Conservation (phyloP, 176 grass and related monocot species). For the Musa acuminata region DNA sequence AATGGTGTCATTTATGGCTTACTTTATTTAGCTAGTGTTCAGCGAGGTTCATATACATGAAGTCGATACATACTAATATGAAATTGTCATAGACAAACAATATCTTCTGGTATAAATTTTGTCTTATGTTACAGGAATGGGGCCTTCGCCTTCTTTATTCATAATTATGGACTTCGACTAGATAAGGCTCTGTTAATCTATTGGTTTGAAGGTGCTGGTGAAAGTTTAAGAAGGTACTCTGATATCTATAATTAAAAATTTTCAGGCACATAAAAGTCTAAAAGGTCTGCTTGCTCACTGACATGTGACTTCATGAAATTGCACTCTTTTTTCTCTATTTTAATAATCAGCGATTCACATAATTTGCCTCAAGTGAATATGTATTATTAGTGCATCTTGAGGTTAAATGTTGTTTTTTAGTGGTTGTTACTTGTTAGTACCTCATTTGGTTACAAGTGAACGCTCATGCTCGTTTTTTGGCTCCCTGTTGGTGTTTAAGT, state of each 20-base stretch:
- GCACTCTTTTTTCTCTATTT: constrained; percentile 4
- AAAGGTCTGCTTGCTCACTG: not conserved
- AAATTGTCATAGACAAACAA: not conserved
- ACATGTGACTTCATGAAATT: no score
- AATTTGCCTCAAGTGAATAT: not conserved
- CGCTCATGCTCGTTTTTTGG: not conserved
- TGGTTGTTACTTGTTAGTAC: not conserved
- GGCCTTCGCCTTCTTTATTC: constrained; percentile 53
- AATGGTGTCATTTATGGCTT: not conserved
- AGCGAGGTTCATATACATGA: no score
- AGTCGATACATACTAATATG: not conserved
- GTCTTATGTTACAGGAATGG: constrained; percentile 36
- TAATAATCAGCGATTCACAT: not conserved
- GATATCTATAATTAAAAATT: not conserved
- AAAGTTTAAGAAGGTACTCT: constrained; percentile 64
- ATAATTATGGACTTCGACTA: constrained; percentile 58
- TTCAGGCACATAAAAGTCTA: not conserved
- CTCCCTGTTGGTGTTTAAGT: not conserved
- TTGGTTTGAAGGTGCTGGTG: constrained; percentile 51
- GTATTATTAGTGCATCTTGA: no score
- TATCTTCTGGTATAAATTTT: constrained; percentile 3
- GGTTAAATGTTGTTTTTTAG: no score
- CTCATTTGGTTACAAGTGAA: not conserved
- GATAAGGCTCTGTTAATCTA: constrained; percentile 56
- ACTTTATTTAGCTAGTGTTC: not conserved